Evolutionary conservation across 163 green algal species (phyloP).

Genomic region (Chlamydomonas reinhardtii): DNA sequence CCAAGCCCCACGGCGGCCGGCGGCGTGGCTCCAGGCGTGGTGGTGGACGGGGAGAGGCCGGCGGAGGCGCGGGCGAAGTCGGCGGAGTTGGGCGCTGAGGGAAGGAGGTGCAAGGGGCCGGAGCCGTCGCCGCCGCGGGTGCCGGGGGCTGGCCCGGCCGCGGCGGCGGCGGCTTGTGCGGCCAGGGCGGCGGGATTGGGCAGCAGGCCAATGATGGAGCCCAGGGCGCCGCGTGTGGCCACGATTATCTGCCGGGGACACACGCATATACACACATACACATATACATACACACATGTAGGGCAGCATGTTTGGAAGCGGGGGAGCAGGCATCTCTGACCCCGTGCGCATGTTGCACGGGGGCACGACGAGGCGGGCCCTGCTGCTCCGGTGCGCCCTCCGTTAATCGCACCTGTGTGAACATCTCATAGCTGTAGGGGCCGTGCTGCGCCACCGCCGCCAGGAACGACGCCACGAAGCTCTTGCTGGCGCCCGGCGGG

Average conservation of each 20-base stretch:
- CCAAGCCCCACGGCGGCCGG: no score
- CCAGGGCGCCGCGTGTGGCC: slow-evolving; percentile 28
- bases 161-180: not conserved
- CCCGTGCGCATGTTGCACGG: no score
- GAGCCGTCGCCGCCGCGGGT: not conserved
- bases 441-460: slow-evolving; percentile 30
- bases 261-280: not conserved
- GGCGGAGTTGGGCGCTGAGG: not conserved
- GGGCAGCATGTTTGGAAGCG: no score
- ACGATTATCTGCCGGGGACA: slow-evolving; percentile 20
- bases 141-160: not conserved
- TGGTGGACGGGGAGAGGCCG: not conserved
- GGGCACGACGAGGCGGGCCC: no score
- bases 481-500: no score
- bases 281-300: no score
- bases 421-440: slow-evolving; percentile 21
- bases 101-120: not conserved
- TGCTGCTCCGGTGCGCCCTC: no score
- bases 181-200: not conserved
- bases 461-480: slow-evolving; percentile 31
- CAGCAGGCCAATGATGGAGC: slow-evolving; percentile 36
- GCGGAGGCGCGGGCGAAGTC: not conserved
- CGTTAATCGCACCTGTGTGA: slow-evolving; percentile 13
- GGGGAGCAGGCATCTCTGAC: no score
- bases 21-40: not conserved